Evolutionary conservation across 2,329 filamentous ascomycete genomes (phyloP).

Genomic region (Aspergillus persii): DNA sequence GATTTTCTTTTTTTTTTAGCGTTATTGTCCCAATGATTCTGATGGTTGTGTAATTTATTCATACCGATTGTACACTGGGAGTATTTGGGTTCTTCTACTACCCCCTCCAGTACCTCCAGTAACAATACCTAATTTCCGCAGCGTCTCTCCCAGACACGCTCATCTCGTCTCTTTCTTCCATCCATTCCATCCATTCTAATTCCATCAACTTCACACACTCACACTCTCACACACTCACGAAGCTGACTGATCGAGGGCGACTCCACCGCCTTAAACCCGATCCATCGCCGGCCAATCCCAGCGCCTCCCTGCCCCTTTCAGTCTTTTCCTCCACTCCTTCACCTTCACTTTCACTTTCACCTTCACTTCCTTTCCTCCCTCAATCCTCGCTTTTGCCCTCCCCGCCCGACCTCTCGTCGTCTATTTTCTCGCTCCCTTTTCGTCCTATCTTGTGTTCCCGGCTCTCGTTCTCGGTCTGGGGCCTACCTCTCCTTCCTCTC

Average conservation of each 20-base stretch:
- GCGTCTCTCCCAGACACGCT: too few relatives aligned
- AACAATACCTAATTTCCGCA: too few relatives aligned
- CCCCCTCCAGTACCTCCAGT: too few relatives aligned
- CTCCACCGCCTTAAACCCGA: background rate
- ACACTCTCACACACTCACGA: background rate
- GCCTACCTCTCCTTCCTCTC: background rate
- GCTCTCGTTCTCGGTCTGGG: background rate
- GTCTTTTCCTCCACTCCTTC: slow-evolving; percentile 9
- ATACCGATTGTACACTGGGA: too few relatives aligned
- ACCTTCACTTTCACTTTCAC: background rate
- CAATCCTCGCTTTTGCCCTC: slow-evolving; percentile 1
- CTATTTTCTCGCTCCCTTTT: background rate
- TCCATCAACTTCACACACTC: background rate
- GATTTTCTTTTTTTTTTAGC: too few relatives aligned
- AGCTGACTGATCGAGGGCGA: slow-evolving; percentile 14
- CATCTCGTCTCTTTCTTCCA: background rate
- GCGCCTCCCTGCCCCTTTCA: slow-evolving; percentile 13
- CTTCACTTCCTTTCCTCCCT: background rate
- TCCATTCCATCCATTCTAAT: background rate
- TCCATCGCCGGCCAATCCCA: background rate
- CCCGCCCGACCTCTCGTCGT: slow-evolving; percentile 5
- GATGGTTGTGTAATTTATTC: background rate
- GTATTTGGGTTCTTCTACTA: too few relatives aligned
- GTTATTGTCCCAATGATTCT: too few relatives aligned
- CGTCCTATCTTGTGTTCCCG: background rate